Percentiles rank a stretch among this genome's conserved stretches.
Evolutionary conservation across 768 basidiomycete species (phyloP).

Genomic region (Boletus subparvulus): DNA sequence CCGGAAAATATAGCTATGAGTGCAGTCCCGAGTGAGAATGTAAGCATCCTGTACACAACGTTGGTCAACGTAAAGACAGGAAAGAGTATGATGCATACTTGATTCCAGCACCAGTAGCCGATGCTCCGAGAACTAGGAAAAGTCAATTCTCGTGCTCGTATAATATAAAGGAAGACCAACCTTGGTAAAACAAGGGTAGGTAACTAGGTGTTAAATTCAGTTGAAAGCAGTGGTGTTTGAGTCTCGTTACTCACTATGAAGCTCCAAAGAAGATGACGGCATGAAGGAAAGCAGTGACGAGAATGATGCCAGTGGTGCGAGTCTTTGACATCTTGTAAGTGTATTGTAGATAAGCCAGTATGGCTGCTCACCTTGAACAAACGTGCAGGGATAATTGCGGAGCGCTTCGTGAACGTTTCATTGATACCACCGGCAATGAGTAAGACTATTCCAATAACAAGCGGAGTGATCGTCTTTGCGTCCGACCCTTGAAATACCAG

Average conservation of each 20-base stretch:
- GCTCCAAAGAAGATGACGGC: conserved; percentile 59
- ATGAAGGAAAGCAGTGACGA: conserved; percentile 62
- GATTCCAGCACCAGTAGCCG: conserved; percentile 68
- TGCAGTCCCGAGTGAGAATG: conserved; percentile 65
- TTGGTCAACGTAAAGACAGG: not conserved
- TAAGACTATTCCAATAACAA: conserved; percentile 56
- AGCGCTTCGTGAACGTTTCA: conserved; percentile 59
- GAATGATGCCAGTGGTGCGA: conserved; percentile 65
- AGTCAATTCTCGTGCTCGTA: conserved; percentile 5
- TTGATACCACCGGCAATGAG: conserved; percentile 54
- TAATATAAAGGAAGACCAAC: conserved; percentile 1
- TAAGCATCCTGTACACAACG: conserved; percentile 56
- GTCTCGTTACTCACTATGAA: conserved; percentile 23
- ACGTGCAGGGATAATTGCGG: conserved; percentile 73
- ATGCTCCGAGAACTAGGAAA: conserved; percentile 57
- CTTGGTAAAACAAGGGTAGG: conserved; percentile 75
- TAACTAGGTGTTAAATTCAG: conserved; percentile 37
- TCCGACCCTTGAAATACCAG: conserved; percentile 47
- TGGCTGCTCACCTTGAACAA: conserved; percentile 56
- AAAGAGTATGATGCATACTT: conserved; percentile 40
- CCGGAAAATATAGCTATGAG: conserved; percentile 57
- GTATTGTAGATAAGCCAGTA: not conserved
- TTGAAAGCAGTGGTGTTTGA: not conserved
- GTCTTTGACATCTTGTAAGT: conserved; percentile 41
- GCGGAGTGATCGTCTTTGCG: conserved; percentile 57